Percentiles rank a stretch among this genome's conserved stretches.
phyloP scores from a whole-genome alignment of 208 protist genomes.

The Borovskyia barvae region DNA sequence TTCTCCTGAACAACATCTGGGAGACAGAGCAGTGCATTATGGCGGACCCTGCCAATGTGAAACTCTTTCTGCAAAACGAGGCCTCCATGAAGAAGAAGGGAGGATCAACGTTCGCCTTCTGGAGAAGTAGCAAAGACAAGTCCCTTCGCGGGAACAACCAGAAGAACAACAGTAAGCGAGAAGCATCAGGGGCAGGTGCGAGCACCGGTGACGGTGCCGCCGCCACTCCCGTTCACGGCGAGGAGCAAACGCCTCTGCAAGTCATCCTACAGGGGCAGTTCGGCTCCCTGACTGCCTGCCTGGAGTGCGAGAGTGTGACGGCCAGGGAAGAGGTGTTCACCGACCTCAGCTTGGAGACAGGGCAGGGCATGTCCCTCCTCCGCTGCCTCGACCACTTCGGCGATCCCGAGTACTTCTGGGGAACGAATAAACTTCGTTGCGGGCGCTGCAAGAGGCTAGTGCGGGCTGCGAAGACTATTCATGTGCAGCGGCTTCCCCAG shows the following conservation, averaged over 20 bases:
- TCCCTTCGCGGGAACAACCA: conserved; percentile 8
- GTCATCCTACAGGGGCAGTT: conserved; percentile 77
- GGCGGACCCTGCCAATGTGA: conserved; percentile 52
- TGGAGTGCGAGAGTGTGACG: conserved; percentile 69
- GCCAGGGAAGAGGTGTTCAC: conserved; percentile 74
- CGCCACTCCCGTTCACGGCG: conserved; percentile 5
- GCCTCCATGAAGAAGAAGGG: conserved; percentile 39
- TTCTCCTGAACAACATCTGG: conserved; percentile 83
- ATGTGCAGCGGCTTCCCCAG: conserved; percentile 81
- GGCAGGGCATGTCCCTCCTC: conserved; percentile 76
- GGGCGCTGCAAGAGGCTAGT: conserved; percentile 63
- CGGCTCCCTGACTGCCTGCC: conserved; percentile 68
- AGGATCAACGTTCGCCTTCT: conserved; percentile 35
- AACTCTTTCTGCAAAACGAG: conserved; percentile 44
- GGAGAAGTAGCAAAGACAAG: conserved; percentile 35
- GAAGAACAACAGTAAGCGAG: conserved; percentile 14
- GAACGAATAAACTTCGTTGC: conserved; percentile 84
- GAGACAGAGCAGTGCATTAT: conserved; percentile 79
- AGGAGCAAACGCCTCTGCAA: conserved; percentile 54
- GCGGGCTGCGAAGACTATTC: conserved; percentile 76
- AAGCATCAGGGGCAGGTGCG: too few relatives aligned
- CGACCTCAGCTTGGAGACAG: conserved; percentile 81
- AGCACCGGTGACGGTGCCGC: too few relatives aligned
- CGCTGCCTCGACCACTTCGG: conserved; percentile 76
- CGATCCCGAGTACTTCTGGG: conserved; percentile 73